A percentile compares a stretch with the other conserved stretches of the same genome.
Evolutionary conservation across 2,329 filamentous ascomycete genomes (phyloP).

Genomic region (Colletotrichum sp.): DNA sequence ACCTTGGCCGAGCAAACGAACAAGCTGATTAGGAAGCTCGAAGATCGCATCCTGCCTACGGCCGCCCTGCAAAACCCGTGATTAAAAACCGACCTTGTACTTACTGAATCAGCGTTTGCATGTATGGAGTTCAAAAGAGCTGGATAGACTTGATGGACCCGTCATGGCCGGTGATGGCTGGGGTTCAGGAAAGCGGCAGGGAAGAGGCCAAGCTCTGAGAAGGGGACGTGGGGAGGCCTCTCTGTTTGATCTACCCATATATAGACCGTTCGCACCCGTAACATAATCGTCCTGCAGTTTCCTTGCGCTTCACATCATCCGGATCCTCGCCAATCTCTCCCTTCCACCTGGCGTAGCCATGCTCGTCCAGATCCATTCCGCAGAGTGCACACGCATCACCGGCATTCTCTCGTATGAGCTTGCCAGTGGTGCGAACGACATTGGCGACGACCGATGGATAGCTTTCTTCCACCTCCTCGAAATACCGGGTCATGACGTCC

Average conservation of each 20-base stretch:
- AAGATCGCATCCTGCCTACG: conserved; percentile 60
- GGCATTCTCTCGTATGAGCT: conserved; percentile 62
- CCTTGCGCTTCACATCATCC: conserved; percentile 27
- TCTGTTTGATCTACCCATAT: conserved; percentile 44
- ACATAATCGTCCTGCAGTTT: conserved; percentile 54
- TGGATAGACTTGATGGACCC: neutral
- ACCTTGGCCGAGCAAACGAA: conserved; percentile 97
- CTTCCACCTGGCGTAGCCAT: conserved; percentile 68
- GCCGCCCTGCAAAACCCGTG: conserved; percentile 35
- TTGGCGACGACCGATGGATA: conserved; percentile 95
- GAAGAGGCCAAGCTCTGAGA: neutral
- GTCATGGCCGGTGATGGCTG: neutral
- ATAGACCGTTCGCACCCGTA: conserved; percentile 77
- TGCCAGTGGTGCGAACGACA: conserved; percentile 90
- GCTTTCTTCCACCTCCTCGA: conserved; percentile 81
- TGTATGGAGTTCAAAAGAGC: conserved; percentile 18
- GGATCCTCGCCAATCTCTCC: conserved; percentile 59
- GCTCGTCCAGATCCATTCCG: conserved; percentile 67
- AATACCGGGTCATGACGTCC: conserved; percentile 88
- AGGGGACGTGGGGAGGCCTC: neutral
- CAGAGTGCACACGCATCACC: conserved; percentile 69
- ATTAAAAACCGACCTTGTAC: conserved; percentile 9
- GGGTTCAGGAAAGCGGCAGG: neutral
- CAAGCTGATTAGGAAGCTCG: conserved; percentile 83
- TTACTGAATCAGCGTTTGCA: conserved; percentile 19